phyloP scores from a whole-genome alignment of 805 yeast species.

The Saccharomyces paradoxus region DNA sequence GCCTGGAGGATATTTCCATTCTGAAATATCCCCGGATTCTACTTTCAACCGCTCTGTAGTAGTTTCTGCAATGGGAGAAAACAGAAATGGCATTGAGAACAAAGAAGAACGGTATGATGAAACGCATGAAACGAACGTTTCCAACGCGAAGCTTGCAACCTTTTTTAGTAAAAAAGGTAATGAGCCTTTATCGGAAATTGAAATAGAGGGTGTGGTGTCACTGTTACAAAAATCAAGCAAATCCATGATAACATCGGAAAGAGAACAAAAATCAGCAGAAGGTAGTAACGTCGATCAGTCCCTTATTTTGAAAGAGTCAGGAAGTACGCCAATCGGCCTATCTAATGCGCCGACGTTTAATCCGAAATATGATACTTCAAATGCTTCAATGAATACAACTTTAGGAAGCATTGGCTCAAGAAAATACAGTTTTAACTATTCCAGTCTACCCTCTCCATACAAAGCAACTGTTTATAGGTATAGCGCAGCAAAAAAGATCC shows the following conservation, averaged over 20 bases:
- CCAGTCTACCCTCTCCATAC: slow-evolving; percentile 34
- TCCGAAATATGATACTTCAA: slow-evolving; percentile 28
- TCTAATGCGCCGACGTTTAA: slow-evolving; percentile 30
- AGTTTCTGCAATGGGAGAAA: not conserved
- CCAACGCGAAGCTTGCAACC: slow-evolving; percentile 55
- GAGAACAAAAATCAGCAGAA: slow-evolving; percentile 6
- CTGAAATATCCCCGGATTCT: not conserved
- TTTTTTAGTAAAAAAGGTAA: slow-evolving; percentile 73
- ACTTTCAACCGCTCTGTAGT: not conserved
- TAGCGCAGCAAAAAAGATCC: slow-evolving; percentile 11
- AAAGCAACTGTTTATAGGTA: slow-evolving; percentile 29
- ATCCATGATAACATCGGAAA: slow-evolving; percentile 2
- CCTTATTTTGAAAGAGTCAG: not conserved
- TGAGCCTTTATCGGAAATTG: slow-evolving; percentile 62
- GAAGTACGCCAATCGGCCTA: not conserved
- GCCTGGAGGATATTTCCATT: not conserved
- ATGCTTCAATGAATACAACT: slow-evolving; percentile 12
- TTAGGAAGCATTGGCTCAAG: slow-evolving; percentile 18
- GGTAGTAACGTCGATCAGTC: not conserved
- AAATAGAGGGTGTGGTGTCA: slow-evolving; percentile 73
- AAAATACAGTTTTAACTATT: slow-evolving; percentile 32
- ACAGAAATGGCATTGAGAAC: not conserved
- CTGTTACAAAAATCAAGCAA: slow-evolving; percentile 35
- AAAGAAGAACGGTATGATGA: slow-evolving; percentile 1
- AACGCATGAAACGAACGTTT: slow-evolving; percentile 28